Evolutionary conservation across 2,329 filamentous ascomycete species (phyloP), one percentile per base, ranked within the genome.

Genomic region (Alternaria metachromatica): DNA sequence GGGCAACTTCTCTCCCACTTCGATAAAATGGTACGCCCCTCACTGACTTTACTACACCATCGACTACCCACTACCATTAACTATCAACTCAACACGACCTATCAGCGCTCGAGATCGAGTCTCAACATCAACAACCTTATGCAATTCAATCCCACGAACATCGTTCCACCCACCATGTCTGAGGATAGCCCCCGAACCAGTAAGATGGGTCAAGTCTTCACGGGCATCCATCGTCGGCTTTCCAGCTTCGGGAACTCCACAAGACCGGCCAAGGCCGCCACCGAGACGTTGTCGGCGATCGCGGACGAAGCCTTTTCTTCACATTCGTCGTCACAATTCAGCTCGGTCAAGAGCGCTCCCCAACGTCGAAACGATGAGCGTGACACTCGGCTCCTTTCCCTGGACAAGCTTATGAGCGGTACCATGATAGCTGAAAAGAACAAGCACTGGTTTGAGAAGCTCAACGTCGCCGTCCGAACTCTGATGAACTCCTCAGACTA

Each of bases 401-500:
- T 55, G 10, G n/a, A 60, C 25, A 60, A 45, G 11, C 57, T 60
- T 6, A 49, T 58, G 44, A 28, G 25, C 9, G 55, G 45, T 12
- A n/a, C n/a, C 11, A 15, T 10, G 11, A 21, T 58, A 11, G 21
- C 20, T 2, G 45, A 58, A 1, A 58, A 49, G 11, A 30, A 55
- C 15, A 46, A 20, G 21, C 20, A 6, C 12, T 61, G 69, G 61
- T 76, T 73, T 25, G 45, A 51, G 23, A 63, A 60, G 23, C 67
- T 74, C 74, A 82, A 85, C 45, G 30, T 61, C 11, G 63, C 62
- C 6, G 67, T 73, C 11, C 58, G 65, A n/a, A 37, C 49, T 2
- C 63, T 68, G 51, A 72, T 71, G 59, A 93, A 92, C 83, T 95
- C 94, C 90, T 84, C 87, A 49, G 84, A 87, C 66, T 93, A 93